These are phyloP conservation scores for Omphalotus guepiniiformis DNA, from an alignment of 768 basidiomycete species.

Conservation along the genomic window DNA sequence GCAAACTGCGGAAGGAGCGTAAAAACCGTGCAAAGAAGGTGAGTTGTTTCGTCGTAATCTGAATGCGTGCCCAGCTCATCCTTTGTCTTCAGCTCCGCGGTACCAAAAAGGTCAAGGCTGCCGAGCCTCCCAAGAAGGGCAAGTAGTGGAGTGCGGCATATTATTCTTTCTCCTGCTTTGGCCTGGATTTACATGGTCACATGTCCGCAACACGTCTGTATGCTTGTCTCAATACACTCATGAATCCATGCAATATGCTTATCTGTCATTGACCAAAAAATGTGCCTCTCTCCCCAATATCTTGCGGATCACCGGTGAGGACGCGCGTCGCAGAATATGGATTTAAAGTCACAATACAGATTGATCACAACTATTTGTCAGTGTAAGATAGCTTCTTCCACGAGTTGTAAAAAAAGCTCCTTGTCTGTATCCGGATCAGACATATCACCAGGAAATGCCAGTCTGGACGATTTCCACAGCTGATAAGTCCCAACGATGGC, in stretches of 20 bases:
- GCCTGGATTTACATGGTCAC: conserved; percentile 2
- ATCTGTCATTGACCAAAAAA: too few relatives aligned
- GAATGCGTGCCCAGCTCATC: conserved; percentile 13
- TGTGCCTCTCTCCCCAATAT: too few relatives aligned
- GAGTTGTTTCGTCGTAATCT: conserved; percentile 12
- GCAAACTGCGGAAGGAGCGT: conserved; percentile 98
- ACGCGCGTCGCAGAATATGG: too few relatives aligned
- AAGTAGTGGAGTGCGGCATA: conserved; percentile 46
- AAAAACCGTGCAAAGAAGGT: conserved; percentile 99
- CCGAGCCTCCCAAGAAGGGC: conserved; percentile 88
- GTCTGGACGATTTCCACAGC: conserved; percentile 43
- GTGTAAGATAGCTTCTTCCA: neutral
- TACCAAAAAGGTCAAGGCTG: conserved; percentile 92
- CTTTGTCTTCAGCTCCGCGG: conserved; percentile 70
- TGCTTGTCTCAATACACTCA: conserved; percentile 4
- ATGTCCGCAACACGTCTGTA: neutral
- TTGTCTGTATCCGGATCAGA: neutral
- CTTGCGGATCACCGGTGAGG: too few relatives aligned
- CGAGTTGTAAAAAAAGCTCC: neutral
- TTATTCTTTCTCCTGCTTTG: neutral
- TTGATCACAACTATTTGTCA: too few relatives aligned
- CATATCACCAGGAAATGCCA: too few relatives aligned
- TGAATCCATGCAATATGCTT: conserved; percentile 9
- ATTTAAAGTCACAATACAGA: too few relatives aligned
- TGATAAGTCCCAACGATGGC: conserved; percentile 53